These are phyloP conservation scores for Colletotrichum navitas DNA, from an alignment of 2,329 filamentous ascomycete species.

Conservation along the genomic window DNA sequence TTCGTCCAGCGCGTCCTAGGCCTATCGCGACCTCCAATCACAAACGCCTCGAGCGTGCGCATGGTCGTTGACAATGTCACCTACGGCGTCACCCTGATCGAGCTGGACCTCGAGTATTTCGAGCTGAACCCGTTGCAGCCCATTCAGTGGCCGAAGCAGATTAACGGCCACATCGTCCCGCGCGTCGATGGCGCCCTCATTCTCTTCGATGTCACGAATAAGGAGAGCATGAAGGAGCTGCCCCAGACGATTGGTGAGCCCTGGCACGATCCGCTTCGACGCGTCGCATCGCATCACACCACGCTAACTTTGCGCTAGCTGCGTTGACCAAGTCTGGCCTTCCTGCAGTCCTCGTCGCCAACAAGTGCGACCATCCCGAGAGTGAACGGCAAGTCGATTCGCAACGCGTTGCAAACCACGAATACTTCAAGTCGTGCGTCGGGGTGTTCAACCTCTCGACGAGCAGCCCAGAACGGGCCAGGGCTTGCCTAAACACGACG, in stretches of 20 bases:
- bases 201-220: slow-evolving; percentile 88
- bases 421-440: slow-evolving; percentile 76
- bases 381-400: slow-evolving; percentile 79
- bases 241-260: slow-evolving; percentile 83
- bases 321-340: slow-evolving; percentile 78
- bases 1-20: slow-evolving; percentile 75
- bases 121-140: slow-evolving; percentile 69
- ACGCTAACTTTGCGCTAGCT: slow-evolving; percentile 63
- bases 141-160: slow-evolving; percentile 76
- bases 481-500: slow-evolving; percentile 81
- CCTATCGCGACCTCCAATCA: slow-evolving; percentile 64
- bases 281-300: slow-evolving; percentile 33
- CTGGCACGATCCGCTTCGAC: slow-evolving; percentile 8
- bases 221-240: slow-evolving; percentile 79
- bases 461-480: slow-evolving; percentile 77
- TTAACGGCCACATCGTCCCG: slow-evolving; percentile 78
- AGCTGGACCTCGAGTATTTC: slow-evolving; percentile 75
- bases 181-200: slow-evolving; percentile 86
- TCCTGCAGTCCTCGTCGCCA: slow-evolving; percentile 85
- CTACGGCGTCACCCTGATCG: slow-evolving; percentile 72
- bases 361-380: slow-evolving; percentile 87
- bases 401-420: slow-evolving; percentile 70
- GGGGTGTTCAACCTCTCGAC: slow-evolving; percentile 80
- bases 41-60: slow-evolving; percentile 67
- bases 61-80: slow-evolving; percentile 69